These are phyloP conservation scores for Xerocomus minutiporus DNA, from an alignment of 1,284 basidiomycete genomes.

Conservation along the genomic window DNA sequence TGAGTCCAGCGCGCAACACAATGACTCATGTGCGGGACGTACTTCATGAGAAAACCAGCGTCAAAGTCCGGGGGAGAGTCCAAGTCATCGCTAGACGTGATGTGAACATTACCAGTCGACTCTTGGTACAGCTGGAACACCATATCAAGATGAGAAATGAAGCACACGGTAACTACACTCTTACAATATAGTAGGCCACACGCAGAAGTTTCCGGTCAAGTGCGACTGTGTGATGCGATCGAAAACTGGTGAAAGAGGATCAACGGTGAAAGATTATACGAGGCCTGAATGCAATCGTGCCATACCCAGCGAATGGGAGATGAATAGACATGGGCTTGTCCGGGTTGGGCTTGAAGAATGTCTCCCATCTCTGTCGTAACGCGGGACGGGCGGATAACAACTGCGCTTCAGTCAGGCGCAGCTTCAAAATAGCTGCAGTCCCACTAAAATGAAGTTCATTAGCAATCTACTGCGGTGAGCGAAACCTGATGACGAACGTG, in stretches of 20 bases:
- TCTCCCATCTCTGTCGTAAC: slow-evolving; percentile 39
- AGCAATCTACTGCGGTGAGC: background rate
- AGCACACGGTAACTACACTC: background rate
- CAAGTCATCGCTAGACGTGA: slow-evolving; percentile 23
- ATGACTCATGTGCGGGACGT: background rate
- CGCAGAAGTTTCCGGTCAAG: slow-evolving; percentile 10
- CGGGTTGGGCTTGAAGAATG: slow-evolving; percentile 29
- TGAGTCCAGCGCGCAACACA: background rate
- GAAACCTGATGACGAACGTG: slow-evolving; percentile 37
- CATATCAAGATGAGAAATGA: background rate
- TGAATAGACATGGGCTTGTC: slow-evolving; percentile 24
- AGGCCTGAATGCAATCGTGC: too few species aligned
- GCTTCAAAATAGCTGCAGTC: slow-evolving; percentile 36
- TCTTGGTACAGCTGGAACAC: slow-evolving; percentile 22
- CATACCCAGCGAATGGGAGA: slow-evolving; percentile 11
- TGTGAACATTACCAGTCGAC: slow-evolving; percentile 27
- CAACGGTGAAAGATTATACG: background rate
- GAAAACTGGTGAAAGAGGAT: slow-evolving; percentile 5
- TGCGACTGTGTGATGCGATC: background rate
- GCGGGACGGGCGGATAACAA: slow-evolving; percentile 34
- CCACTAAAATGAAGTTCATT: slow-evolving; percentile 27
- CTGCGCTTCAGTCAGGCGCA: slow-evolving; percentile 37
- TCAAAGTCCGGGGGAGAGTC: slow-evolving; percentile 23
- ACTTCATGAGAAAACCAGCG: slow-evolving; percentile 11
- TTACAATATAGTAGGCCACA: slow-evolving; percentile 16